Base-by-base conservation (phyloP, 2,329 filamentous ascomycete species). In the Periglandula ipomoeae region DNA sequence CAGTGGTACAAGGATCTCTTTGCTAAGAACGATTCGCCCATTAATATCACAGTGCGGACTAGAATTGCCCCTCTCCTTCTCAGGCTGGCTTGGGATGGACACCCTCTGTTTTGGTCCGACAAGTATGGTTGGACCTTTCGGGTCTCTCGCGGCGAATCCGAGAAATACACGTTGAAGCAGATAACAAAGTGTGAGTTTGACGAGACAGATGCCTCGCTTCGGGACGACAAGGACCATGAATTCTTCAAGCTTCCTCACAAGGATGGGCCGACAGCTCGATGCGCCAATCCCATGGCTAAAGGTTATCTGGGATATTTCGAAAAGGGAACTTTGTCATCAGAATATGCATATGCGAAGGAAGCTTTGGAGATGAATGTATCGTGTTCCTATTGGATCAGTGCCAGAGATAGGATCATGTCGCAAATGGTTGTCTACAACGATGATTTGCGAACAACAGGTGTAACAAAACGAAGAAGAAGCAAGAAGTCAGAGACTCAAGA, bases 361-460 rank as follows among this genome's bases (percentile, higher is more conserved):
- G 93, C 94, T 0, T 71, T 98, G 39, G 87, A 97, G 58, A 98
- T 98, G 93, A 98, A 98, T 58, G 89, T 93, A 0, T 95, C 89
- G 0, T 98, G 94, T 63, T 97, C 91, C 1, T 98, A 98, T 67
- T 98, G 94, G 93, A 97, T 98, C 58, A 95, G 89, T 59, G 90
- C 93, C 15, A 79, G 93, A 53, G 89, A 95, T 61, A 77, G 93
- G 44, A 98, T 98, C 66, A 91, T 73, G 75, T 87, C 84, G n/a
- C 93, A 98, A 61, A 87, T 97, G 76, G 90, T 95, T 2, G 86
- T 98, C 1, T 96, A 95, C 62, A 76, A 89, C 51, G 73, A 82
- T 30, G 82, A 94, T 53, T 52, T 72, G 17, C 54, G 48, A 26
- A 15, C 34, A 5, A 20, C 45, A n/a, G 11, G 44, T 50, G 30